Evolutionary conservation across 441 rosid species (phyloP), one percentile per base, ranked within the genome.

Genomic region (Manihot esculenta): DNA sequence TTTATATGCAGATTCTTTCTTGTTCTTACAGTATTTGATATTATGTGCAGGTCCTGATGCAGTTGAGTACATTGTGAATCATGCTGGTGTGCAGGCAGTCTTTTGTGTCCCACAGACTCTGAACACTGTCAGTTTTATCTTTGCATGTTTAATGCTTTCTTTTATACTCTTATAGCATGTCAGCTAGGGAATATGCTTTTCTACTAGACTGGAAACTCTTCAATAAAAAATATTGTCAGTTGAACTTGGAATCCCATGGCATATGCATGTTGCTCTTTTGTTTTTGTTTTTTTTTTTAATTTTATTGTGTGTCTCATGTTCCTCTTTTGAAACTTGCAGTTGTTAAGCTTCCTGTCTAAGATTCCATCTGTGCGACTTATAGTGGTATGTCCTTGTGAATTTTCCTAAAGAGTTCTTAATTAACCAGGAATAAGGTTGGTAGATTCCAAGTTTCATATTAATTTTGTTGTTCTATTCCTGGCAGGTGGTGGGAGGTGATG

Each of bases 401-500:
- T 41, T 62, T 57, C 9, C n/a, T 41, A 18, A 47, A 30, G 27
- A 41, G 50, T 64, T 62, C 68, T 74, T 48, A 69, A 47, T 58
- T 2, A 45, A 57, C 24, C 17, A 45, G 62, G 30, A 10, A 24
- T 72, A 14, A 45, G 27, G n/a, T 23, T 41, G 20, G 0, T 60
- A 21, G 50, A 20, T 30, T 74, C 13, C 33, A 38, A 23, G 20
- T 49, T 45, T 45, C 41, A 17, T 57, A 1, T 49, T 48, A 55
- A 53, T 48, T 41, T 68, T 57, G 10, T n/a, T 26, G n/a, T n/a
- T n/a, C n/a, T 51, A 71, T 69, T 72, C 66, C 51, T 63, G 66
- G 60, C 75, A 95, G 99, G 98, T 95, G 71, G 97, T 95, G 75
- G 99, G 98, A 72, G 98, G 95, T 78, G 78, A 86, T 56, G 92